Evolutionary conservation across 371 early-diverging fungal genomes (phyloP).

Genomic region (Lichtheimia corymbifera): DNA sequence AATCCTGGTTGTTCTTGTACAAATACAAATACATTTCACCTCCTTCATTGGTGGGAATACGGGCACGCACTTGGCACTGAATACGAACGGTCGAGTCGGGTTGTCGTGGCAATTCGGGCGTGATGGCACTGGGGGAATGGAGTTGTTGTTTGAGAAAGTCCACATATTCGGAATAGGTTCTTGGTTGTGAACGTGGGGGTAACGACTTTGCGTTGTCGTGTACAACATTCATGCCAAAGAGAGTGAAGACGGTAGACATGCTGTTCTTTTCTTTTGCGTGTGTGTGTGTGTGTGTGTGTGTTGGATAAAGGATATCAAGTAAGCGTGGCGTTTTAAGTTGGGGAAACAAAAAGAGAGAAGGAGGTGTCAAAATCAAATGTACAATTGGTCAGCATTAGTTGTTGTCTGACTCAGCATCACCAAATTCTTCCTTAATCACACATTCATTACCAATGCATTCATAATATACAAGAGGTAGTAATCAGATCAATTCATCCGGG

Average conservation of each 20-base stretch:
- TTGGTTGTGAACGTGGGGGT: constrained; percentile 24
- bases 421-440: no score
- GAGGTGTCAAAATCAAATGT: neutral
- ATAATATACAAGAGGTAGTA: no score
- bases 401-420: constrained; percentile 3
- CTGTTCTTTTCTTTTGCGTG: neutral
- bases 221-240: constrained; percentile 56
- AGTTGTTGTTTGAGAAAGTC: constrained; percentile 51
- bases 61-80: constrained; percentile 79
- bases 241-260: constrained; percentile 43
- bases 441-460: no score
- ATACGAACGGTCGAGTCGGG: constrained; percentile 28
- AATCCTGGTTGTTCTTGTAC: constrained; percentile 83
- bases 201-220: constrained; percentile 18
- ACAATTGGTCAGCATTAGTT: neutral
- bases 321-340: no score
- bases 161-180: constrained; percentile 45
- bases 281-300: neutral
- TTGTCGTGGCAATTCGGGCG: constrained; percentile 32
- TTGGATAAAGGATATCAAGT: neutral
- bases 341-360: neutral
- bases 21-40: constrained; percentile 85
- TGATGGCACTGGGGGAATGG: constrained; percentile 44
- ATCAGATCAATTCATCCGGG: no score
- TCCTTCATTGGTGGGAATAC: constrained; percentile 83